phyloP scores from a whole-genome alignment of 2,329 filamentous ascomycete genomes.

The Botrytis squamosa region DNA sequence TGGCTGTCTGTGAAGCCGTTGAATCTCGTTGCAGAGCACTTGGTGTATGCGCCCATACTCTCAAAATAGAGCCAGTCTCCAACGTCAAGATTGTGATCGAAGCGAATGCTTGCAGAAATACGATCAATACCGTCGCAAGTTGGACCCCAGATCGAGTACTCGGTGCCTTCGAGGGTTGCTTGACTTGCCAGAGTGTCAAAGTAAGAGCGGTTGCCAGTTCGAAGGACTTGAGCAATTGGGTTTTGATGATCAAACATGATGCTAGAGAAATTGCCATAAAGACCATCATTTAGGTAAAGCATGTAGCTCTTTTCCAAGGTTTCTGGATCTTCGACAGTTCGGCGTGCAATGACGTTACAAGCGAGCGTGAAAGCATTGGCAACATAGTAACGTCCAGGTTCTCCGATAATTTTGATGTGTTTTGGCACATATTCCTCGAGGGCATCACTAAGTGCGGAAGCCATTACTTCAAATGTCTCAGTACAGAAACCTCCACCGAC shows the following conservation, averaged over 20 bases:
- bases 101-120: constrained; percentile 77
- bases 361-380: constrained; percentile 91
- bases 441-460: constrained; percentile 72
- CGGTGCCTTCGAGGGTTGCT: constrained; percentile 54
- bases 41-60: constrained; percentile 98
- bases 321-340: constrained; percentile 73
- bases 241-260: constrained; percentile 99
- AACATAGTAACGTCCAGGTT: constrained; percentile 96
- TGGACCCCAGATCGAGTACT: constrained; percentile 97
- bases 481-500: constrained; percentile 91
- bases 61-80: constrained; percentile 99
- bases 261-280: constrained; percentile 98
- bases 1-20: constrained; percentile 94
- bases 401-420: constrained; percentile 81
- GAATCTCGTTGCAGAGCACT: constrained; percentile 96
- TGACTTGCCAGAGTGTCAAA: constrained; percentile 56
- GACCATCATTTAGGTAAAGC: constrained; percentile 95
- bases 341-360: constrained; percentile 92
- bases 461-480: constrained; percentile 90
- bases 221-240: constrained; percentile 79
- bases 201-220: constrained; percentile 55
- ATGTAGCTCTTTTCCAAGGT: constrained; percentile 76
- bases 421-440: constrained; percentile 84
- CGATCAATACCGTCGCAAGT: constrained; percentile 98
- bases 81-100: constrained; percentile 76